Evolutionary conservation across 2,329 filamentous ascomycete genomes (phyloP), one percentile per base, ranked within the genome.

Genomic region (Alternaria consortialis): DNA sequence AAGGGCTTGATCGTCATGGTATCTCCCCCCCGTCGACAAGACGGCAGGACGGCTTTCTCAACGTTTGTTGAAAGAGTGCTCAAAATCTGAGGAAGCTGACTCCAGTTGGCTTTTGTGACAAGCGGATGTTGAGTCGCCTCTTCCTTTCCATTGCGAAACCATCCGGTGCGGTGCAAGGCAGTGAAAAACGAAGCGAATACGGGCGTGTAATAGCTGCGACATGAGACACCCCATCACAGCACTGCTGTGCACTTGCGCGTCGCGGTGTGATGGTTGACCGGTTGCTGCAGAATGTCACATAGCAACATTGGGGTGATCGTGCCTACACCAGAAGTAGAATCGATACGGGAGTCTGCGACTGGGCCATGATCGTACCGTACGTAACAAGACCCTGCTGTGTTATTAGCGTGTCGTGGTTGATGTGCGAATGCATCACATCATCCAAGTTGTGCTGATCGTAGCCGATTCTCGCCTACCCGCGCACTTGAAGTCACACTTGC

Each of bases 391-490:
- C 32, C 57, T 56, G 32, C 39, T 51, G 44, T 60, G 31, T 31
- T 44, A 29, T 60, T 56, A 51, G 53, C 57, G 37, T 20, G 32
- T 50, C 32, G 25, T 31, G 15, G 27, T 55, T 39, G 44, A 37
- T 42, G 44, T 48, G 56, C 51, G 27, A 43, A 54, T 17, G 31
- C 37, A 29, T 50, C 51, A 34, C 50, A 48, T 56, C 25, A 48
- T 56, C 29, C 27, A 51, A 32, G 13, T 51, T 51, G 37, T 50
- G 57, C 53, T 56, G 57, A 60, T 60, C 52, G 40, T 20, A 44
- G 52, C 44, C 44, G 44, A 46, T 34, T 58, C 34, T 46, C 40
- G 32, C 36, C 51, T 27, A 43, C 12, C 20, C 36, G 36, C 42
- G 36, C 42, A 51, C 23, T 31, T 37, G 17, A 44, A 60, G 53